These are phyloP conservation scores for Cucurbita moschata DNA, from an alignment of 306 rosid species.

Conservation along the genomic window DNA sequence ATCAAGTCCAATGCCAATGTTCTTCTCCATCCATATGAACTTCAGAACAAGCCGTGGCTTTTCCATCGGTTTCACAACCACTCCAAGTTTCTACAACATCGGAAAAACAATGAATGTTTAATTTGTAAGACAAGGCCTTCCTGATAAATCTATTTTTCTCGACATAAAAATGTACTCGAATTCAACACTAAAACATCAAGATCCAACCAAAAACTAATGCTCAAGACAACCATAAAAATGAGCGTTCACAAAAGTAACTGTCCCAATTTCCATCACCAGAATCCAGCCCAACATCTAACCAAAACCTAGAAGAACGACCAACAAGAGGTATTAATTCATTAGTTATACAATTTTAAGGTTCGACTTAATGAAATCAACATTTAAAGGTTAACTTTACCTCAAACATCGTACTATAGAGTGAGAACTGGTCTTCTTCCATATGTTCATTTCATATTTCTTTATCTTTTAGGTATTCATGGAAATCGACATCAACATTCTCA, in stretches of 20 bases:
- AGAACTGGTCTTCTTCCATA: background rate
- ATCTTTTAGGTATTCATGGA: background rate
- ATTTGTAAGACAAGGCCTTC: background rate
- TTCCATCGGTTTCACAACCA: slow-evolving; percentile 64
- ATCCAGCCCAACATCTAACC: background rate
- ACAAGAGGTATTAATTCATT: background rate
- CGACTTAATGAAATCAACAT: background rate
- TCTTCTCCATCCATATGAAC: slow-evolving; percentile 98
- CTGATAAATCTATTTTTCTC: background rate
- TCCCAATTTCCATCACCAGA: background rate
- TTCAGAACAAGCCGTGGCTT: slow-evolving; percentile 78
- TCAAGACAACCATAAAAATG: background rate
- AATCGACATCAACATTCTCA: background rate
- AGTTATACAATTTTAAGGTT: background rate
- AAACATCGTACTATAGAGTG: background rate
- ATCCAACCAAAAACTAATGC: background rate
- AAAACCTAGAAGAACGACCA: background rate
- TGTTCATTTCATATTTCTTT: background rate
- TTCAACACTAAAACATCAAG: background rate
- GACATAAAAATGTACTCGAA: background rate
- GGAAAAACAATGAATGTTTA: background rate
- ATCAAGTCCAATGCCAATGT: slow-evolving; percentile 79
- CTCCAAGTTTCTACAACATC: slow-evolving; percentile 61
- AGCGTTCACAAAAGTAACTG: background rate
- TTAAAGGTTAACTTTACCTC: background rate